A percentile compares a stretch with the other conserved stretches of the same genome.
Evolutionary conservation across 305 asterid species (phyloP).

Genomic region (Fraxinus platypoda): DNA sequence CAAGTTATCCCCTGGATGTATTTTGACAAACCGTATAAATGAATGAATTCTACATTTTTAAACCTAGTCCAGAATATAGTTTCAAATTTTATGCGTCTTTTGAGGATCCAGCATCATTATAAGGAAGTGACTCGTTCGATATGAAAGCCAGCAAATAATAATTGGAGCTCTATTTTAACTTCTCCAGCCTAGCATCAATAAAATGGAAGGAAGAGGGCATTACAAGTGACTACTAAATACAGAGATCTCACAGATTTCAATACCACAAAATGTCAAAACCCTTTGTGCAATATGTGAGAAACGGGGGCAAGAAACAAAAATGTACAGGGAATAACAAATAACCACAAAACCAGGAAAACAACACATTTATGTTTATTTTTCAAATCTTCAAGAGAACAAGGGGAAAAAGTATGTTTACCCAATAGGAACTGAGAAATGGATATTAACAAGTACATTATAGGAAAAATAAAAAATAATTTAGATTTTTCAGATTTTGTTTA

Average conservation of each 20-base stretch:
- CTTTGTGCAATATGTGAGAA: not conserved
- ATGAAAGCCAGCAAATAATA: not conserved
- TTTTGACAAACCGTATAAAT: not conserved
- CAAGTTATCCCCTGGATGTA: not conserved
- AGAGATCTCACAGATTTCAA: not conserved
- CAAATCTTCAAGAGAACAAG: not conserved
- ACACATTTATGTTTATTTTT: not conserved
- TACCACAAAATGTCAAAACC: not conserved
- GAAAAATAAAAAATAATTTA: not conserved
- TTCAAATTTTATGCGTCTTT: not conserved
- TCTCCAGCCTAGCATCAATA: constrained; percentile 4
- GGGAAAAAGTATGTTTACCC: not conserved
- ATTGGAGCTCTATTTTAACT: not conserved
- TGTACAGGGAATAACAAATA: not conserved
- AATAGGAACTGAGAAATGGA: not conserved
- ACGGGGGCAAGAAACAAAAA: not conserved
- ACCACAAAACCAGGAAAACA: not conserved
- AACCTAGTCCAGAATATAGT: not conserved
- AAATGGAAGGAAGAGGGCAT: not conserved
- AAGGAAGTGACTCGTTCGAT: not conserved
- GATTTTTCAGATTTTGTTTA: not conserved
- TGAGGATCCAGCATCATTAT: not conserved
- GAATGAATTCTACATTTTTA: not conserved
- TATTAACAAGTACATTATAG: not conserved
- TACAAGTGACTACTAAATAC: not conserved